Conservation (phyloP, 169 alveolate species). For the Cryptosporidium canis region DNA sequence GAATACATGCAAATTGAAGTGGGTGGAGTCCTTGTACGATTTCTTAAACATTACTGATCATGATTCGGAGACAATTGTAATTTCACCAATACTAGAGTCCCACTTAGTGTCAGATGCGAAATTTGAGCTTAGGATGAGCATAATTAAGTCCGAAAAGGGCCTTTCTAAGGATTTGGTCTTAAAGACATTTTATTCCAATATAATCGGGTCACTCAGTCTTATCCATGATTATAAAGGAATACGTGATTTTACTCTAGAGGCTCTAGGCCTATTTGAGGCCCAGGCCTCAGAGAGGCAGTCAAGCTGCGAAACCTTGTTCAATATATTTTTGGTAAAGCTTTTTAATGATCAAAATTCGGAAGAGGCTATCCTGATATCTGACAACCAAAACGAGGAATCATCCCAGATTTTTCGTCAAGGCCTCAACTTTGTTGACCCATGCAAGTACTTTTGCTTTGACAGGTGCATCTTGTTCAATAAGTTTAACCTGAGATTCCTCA, state of each 20-base stretch:
- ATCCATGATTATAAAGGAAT: conserved; percentile 27
- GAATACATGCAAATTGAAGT: conserved; percentile 28
- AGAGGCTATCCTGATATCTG: conserved; percentile 22
- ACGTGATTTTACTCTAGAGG: background rate
- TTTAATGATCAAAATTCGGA: background rate
- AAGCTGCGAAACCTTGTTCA: background rate
- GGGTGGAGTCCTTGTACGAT: conserved; percentile 44
- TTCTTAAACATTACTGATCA: conserved; percentile 52
- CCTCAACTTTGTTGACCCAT: conserved; percentile 22
- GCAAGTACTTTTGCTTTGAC: conserved; percentile 38
- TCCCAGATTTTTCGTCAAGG: background rate
- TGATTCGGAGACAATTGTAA: conserved; percentile 7
- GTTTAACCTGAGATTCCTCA: conserved; percentile 41
- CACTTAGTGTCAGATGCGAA: background rate
- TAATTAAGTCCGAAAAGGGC: background rate
- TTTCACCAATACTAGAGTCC: conserved; percentile 11
- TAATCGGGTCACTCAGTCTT: conserved; percentile 1
- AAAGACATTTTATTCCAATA: conserved; percentile 5
- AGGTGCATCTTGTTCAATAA: conserved; percentile 24
- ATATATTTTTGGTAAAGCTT: conserved; percentile 16
- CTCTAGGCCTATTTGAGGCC: background rate
- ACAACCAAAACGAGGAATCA: background rate
- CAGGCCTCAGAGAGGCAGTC: background rate
- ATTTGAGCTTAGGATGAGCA: conserved; percentile 50
- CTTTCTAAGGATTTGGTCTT: background rate